A percentile compares a stretch with the other conserved stretches of the same genome.
Evolutionary conservation across 140 eudicot species (phyloP).

Genomic region (Senecio squalidus): DNA sequence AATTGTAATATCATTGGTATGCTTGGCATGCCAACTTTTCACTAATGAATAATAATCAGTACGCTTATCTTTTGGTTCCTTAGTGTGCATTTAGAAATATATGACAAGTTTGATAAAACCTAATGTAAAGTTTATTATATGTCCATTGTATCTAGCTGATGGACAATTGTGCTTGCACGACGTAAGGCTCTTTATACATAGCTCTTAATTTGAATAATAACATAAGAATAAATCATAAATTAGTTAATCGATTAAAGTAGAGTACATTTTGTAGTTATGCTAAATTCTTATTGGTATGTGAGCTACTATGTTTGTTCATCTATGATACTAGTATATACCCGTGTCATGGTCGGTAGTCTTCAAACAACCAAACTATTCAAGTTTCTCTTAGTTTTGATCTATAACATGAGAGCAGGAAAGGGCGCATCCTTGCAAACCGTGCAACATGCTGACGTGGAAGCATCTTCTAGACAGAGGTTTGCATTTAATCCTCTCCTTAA

Average conservation of each 20-base stretch:
- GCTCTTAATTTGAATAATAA: too few relatives aligned
- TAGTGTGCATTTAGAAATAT: neutral
- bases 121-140: neutral
- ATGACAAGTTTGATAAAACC: neutral
- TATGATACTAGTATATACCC: neutral
- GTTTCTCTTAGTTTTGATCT: neutral
- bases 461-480: neutral
- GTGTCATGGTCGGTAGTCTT: neutral
- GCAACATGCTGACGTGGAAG: neutral
- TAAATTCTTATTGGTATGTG: neutral
- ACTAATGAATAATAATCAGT: conserved; percentile 4
- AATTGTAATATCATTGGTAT: neutral
- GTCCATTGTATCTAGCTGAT: too few relatives aligned
- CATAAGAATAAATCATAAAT: too few relatives aligned
- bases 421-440: neutral
- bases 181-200: neutral
- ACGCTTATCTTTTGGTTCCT: conserved; percentile 1
- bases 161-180: too few relatives aligned
- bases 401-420: neutral
- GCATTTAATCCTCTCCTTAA: neutral
- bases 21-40: neutral
- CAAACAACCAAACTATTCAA: neutral
- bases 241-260: too few relatives aligned
- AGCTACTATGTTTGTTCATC: neutral
- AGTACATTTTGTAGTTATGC: neutral